Conservation (phyloP, 495 filamentous ascomycete genomes). For the Cairneyella variabilis region DNA sequence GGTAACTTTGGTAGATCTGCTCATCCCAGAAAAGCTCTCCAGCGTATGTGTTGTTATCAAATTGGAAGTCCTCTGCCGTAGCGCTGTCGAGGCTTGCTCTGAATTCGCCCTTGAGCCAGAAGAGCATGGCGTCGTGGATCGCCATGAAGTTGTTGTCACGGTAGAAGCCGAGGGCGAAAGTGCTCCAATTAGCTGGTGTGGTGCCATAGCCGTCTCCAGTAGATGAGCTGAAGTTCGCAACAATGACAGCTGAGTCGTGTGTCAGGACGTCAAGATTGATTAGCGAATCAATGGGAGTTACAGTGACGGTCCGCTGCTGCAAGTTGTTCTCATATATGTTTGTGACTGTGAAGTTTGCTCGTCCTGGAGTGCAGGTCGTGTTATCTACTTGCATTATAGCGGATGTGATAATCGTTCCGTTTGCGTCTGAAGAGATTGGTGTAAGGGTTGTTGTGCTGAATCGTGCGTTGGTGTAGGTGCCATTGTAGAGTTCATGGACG, state of each 20-base stretch:
- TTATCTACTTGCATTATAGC: neutral
- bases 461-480: slow-evolving; percentile 4
- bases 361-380: slow-evolving; percentile 4
- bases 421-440: neutral
- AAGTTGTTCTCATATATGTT: slow-evolving; percentile 13
- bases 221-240: slow-evolving; percentile 1
- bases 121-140: slow-evolving; percentile 13
- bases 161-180: neutral
- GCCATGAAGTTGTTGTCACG: neutral
- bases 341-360: slow-evolving; percentile 13
- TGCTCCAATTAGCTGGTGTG: slow-evolving; percentile 15
- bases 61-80: too few relatives aligned
- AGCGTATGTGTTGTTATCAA: too few relatives aligned
- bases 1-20: too few relatives aligned
- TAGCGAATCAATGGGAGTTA: slow-evolving; percentile 16
- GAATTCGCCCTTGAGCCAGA: slow-evolving; percentile 13
- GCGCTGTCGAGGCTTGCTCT: too few relatives aligned
- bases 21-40: too few relatives aligned
- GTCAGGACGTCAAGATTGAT: slow-evolving; percentile 6
- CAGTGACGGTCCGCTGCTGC: slow-evolving; percentile 2
- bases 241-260: slow-evolving; percentile 3
- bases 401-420: neutral
- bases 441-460: slow-evolving; percentile 14
- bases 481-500: slow-evolving; percentile 9
- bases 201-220: neutral